A percentile compares a stretch with the other conserved stretches of the same genome.
Evolutionary conservation across 2,329 filamentous ascomycete genomes (phyloP).

Genomic region (Monosporascus sp.): DNA sequence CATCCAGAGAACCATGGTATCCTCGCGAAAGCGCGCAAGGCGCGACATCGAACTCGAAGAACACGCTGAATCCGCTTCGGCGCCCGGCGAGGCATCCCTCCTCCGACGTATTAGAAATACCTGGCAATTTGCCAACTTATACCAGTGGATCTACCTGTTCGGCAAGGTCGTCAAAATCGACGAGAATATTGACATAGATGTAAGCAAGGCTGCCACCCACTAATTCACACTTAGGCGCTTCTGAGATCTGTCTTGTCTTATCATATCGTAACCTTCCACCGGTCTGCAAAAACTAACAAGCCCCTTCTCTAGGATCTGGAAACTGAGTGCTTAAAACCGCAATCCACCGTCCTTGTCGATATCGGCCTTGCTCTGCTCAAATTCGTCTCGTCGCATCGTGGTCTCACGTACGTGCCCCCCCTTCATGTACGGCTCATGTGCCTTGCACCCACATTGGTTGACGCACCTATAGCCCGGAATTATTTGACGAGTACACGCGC

Average conservation of each 20-base stretch:
- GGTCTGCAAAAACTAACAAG: background rate
- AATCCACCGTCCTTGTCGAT: constrained; percentile 68
- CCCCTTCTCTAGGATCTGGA: constrained; percentile 68
- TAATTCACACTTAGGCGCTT: no score
- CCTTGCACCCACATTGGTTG: constrained; percentile 17
- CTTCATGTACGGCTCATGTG: constrained; percentile 1
- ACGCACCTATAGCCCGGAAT: constrained; percentile 57
- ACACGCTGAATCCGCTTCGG: constrained; percentile 13
- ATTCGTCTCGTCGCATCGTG: constrained; percentile 88
- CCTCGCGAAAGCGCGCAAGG: constrained; percentile 43
- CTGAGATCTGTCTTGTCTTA: no score
- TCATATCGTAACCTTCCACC: no score
- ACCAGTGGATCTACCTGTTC: constrained; percentile 91
- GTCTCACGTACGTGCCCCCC: constrained; percentile 66
- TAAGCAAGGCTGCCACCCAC: constrained; percentile 35
- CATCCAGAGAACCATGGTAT: constrained; percentile 32
- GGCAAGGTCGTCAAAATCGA: constrained; percentile 86
- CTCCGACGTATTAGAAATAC: constrained; percentile 74
- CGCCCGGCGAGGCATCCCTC: constrained; percentile 31
- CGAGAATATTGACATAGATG: constrained; percentile 84
- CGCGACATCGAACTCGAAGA: constrained; percentile 35
- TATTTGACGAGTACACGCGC: constrained; percentile 90
- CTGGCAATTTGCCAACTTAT: constrained; percentile 93
- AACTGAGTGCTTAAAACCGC: constrained; percentile 76
- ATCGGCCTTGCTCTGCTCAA: constrained; percentile 86